Base-by-base conservation (phyloP, 495 filamentous ascomycete genomes). In the Penicillium turbatum region DNA sequence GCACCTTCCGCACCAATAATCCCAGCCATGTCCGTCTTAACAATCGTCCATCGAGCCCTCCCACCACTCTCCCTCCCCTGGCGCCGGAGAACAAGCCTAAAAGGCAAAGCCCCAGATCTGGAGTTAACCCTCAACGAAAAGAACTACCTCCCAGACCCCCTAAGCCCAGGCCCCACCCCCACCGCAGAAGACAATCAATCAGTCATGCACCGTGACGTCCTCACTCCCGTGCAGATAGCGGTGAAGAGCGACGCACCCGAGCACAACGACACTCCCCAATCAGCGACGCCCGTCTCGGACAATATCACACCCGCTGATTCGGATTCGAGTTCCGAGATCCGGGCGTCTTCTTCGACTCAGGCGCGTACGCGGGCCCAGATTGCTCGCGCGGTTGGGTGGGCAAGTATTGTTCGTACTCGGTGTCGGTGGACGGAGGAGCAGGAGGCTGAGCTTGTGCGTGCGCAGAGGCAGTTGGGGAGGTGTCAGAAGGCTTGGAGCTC, bases 401-500 rank as follows among this genome's bases (percentile, higher is more conserved):
- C 65, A 12, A 72, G 59, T 57, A 60, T 70, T 39, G 58, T 73
- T 30, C 60, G 64, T 16, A 67, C 60, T 44, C 55, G 49, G 37
- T 61, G 53, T 36, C 67, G 68, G 19, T 75, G 72, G 72, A 71
- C 70, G 10, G 52, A 17, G 1, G 64, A 70, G 26, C 72, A 72
- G 38, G 72, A 75, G 38, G 53, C 51, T 2, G 60, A 71, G 42
- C 59, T 75, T 43, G 40, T 51, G 6, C 57, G 59, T 49, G 72
- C 72, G 1, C 45, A 62, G 47, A 56, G 51, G 12, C 60, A 75
- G 40, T 48, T 75, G 35, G 65, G 58, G 30, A 48, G 66, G 36
- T 75, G 72, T 56, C 72, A 75, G 46, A 75, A 68, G 45, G 70
- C 72, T 5, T 75, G 72, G 72, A 73, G 69, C 47, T 75, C 72